Evolutionary conservation across 345 rosid species (phyloP).

Genomic region (Tarenaya hassleriana): DNA sequence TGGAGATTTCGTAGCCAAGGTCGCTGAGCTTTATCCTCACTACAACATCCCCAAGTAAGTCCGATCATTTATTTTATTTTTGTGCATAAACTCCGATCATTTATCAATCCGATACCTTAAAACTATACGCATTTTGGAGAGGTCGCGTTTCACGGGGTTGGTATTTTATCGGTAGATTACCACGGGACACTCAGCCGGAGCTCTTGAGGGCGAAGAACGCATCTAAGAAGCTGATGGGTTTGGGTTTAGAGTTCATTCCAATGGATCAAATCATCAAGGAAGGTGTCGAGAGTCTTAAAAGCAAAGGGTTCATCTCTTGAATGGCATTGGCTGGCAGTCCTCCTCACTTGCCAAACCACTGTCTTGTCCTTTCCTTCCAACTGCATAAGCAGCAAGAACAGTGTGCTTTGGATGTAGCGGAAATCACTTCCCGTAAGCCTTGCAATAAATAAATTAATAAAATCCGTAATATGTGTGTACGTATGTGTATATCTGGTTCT

Average conservation of each 20-base stretch:
- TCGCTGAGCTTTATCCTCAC: slow-evolving; percentile 89
- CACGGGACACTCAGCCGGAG: slow-evolving; percentile 79
- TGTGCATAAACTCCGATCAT: too few species aligned
- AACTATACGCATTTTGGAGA: too few species aligned
- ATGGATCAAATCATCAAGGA: slow-evolving; percentile 87
- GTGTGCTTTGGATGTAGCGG: too few species aligned
- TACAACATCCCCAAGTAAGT: slow-evolving; percentile 65
- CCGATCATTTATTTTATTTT: too few species aligned
- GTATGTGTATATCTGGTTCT: too few species aligned
- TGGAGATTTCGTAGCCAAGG: slow-evolving; percentile 83
- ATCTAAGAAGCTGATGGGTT: slow-evolving; percentile 59
- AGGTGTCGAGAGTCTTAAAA: slow-evolving; percentile 65
- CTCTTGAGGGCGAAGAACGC: slow-evolving; percentile 60
- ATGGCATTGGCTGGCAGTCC: neutral
- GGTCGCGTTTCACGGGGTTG: neutral
- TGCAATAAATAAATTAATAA: too few species aligned
- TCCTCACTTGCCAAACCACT: too few species aligned
- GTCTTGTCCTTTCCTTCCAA: too few species aligned
- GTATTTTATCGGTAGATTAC: slow-evolving; percentile 35
- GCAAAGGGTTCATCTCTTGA: slow-evolving; percentile 57
- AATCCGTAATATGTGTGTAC: too few species aligned
- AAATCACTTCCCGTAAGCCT: too few species aligned
- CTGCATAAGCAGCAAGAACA: too few species aligned
- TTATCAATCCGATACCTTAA: too few species aligned
- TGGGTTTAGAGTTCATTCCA: slow-evolving; percentile 67